Percentiles rank a stretch among this genome's conserved stretches.
Evolutionary conservation across 129 eudicot species (phyloP).

Genomic region (Flaveria sonorensis): DNA sequence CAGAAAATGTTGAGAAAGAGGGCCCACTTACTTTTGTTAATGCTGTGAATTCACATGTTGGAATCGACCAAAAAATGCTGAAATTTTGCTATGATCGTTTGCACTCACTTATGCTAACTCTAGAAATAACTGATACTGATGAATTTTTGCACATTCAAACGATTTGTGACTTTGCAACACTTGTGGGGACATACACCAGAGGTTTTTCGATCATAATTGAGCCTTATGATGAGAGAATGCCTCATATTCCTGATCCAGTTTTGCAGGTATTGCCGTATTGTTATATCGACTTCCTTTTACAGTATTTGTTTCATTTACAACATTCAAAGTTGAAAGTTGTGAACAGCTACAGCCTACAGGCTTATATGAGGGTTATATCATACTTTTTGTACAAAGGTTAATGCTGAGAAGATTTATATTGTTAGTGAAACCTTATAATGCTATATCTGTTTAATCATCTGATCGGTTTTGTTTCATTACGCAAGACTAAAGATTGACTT

Average conservation of each 20-base stretch:
- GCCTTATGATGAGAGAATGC: conserved; percentile 99
- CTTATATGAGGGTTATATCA: conserved; percentile 11
- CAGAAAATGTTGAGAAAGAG: conserved; percentile 91
- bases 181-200: conserved; percentile 88
- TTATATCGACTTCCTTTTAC: conserved; percentile 2
- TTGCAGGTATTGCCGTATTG: conserved; percentile 75
- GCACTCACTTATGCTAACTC: conserved; percentile 83
- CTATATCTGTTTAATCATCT: neutral
- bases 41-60: conserved; percentile 73
- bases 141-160: conserved; percentile 91
- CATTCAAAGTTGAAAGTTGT: neutral
- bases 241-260: conserved; percentile 98
- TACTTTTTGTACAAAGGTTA: neutral
- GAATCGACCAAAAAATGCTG: conserved; percentile 92
- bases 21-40: conserved; percentile 93
- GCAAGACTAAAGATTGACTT: conserved; percentile 9
- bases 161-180: conserved; percentile 94
- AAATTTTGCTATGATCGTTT: conserved; percentile 92
- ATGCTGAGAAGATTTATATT: neutral
- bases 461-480: neutral
- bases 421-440: conserved; percentile 7
- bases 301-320: neutral
- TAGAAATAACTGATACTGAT: conserved; percentile 93
- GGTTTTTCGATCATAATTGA: conserved; percentile 97
- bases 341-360: neutral